A percentile compares a stretch with the other conserved stretches of the same genome.
Evolutionary conservation across 441 rosid genomes (phyloP).

Genomic region (Mallotus repandus): DNA sequence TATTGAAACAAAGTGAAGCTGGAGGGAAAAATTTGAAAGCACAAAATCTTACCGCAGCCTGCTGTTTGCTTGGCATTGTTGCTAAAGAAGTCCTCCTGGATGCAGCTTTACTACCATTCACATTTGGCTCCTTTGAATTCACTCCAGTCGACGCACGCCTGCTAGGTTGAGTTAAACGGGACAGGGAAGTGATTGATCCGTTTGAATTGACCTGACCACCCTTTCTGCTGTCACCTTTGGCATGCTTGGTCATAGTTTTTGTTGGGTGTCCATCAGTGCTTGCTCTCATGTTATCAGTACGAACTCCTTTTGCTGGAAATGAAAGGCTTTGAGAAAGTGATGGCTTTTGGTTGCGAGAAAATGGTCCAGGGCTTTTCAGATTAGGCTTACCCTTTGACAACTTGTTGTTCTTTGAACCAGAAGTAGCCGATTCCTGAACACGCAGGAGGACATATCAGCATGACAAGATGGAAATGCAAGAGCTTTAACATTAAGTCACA

Average conservation of each 20-base stretch:
- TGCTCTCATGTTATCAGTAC: conserved; percentile 43
- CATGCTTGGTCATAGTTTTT: conserved; percentile 43
- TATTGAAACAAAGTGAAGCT: conserved; percentile 5
- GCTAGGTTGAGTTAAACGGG: conserved; percentile 31
- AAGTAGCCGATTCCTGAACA: conserved; percentile 42
- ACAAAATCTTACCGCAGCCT: conserved; percentile 42
- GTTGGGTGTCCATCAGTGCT: conserved; percentile 49
- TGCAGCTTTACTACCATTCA: conserved; percentile 29
- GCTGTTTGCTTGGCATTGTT: conserved; percentile 33
- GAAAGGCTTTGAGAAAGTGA: conserved; percentile 66
- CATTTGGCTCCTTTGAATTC: conserved; percentile 36
- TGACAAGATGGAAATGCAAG: neutral
- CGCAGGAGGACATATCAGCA: neutral
- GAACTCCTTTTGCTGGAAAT: conserved; percentile 55
- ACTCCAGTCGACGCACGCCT: conserved; percentile 32
- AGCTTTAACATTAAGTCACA: neutral
- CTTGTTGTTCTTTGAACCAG: conserved; percentile 41
- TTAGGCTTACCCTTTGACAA: conserved; percentile 48
- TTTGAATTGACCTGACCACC: conserved; percentile 21
- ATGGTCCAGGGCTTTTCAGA: conserved; percentile 38
- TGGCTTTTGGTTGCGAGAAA: conserved; percentile 43
- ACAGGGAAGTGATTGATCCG: conserved; percentile 29
- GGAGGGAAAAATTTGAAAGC: neutral
- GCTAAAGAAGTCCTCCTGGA: conserved; percentile 37
- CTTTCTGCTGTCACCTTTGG: conserved; percentile 32